Conservation (phyloP, 371 early-diverging fungal genomes). For the Rhizomucor miehei region DNA sequence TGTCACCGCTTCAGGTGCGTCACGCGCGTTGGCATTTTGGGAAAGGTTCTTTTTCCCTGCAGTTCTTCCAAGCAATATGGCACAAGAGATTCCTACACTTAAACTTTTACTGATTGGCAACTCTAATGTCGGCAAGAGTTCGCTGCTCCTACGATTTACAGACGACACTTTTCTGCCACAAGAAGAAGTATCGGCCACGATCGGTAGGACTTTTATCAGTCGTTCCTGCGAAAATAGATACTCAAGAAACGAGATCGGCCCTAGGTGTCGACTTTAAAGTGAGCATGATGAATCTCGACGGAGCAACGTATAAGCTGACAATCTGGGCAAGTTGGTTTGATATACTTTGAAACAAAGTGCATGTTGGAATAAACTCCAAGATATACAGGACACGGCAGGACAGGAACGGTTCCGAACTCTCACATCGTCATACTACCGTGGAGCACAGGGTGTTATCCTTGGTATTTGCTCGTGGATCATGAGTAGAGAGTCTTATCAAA, state of each 20-base stretch:
- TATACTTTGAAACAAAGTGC: neutral
- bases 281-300: slow-evolving; percentile 89
- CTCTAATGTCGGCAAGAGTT: slow-evolving; percentile 98
- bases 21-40: neutral
- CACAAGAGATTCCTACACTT: slow-evolving; percentile 64
- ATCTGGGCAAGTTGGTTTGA: slow-evolving; percentile 76
- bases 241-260: neutral
- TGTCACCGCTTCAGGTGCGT: neutral
- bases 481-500: neutral
- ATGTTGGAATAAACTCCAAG: neutral
- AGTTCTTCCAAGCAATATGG: slow-evolving; percentile 8
- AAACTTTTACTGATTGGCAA: slow-evolving; percentile 99
- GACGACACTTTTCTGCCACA: slow-evolving; percentile 95
- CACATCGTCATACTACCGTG: slow-evolving; percentile 98
- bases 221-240: no score
- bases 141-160: slow-evolving; percentile 94
- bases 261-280: slow-evolving; percentile 99
- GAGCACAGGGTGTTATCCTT: slow-evolving; percentile 98
- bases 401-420: slow-evolving; percentile 99
- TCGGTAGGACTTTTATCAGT: slow-evolving; percentile 57
- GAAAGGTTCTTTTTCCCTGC: neutral
- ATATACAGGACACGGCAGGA: slow-evolving; percentile 98
- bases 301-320: slow-evolving; percentile 93
- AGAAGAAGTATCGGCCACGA: slow-evolving; percentile 94
- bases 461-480: slow-evolving; percentile 43